These are phyloP conservation scores for Marasmius tenuissimus DNA, from an alignment of 1,284 basidiomycete genomes.

Conservation along the genomic window DNA sequence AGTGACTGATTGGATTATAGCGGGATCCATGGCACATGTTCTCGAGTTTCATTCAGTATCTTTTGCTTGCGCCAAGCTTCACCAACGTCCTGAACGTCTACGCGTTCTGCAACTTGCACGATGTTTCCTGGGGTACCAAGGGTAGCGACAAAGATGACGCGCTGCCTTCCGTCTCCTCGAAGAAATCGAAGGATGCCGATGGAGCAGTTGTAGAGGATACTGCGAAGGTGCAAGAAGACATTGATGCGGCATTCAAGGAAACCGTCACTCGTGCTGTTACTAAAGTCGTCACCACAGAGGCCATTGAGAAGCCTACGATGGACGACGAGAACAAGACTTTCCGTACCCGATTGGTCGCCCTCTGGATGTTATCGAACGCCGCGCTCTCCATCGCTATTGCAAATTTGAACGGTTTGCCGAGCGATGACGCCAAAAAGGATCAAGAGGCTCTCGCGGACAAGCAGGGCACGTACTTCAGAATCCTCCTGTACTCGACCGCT, in stretches of 20 bases:
- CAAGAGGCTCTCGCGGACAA: conserved; percentile 49
- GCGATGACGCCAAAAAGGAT: conserved; percentile 36
- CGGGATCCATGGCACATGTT: conserved; percentile 98
- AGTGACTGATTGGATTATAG: conserved; percentile 36
- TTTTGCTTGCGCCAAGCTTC: conserved; percentile 88
- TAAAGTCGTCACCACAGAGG: conserved; percentile 73
- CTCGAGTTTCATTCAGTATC: conserved; percentile 93
- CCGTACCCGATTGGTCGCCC: conserved; percentile 84
- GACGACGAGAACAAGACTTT: conserved; percentile 95
- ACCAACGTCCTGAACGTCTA: conserved; percentile 96
- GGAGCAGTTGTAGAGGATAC: conserved; percentile 82
- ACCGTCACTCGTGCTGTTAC: conserved; percentile 92
- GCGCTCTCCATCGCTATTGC: conserved; percentile 80
- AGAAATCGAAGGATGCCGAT: conserved; percentile 76
- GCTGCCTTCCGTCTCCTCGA: conserved; percentile 87
- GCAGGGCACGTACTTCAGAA: conserved; percentile 79
- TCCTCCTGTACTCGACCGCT: conserved; percentile 92
- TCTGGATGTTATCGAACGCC: conserved; percentile 88
- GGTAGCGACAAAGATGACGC: conserved; percentile 95
- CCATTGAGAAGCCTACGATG: conserved; percentile 79
- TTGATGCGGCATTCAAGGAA: conserved; percentile 92
- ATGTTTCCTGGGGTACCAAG: conserved; percentile 95
- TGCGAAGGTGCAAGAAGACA: conserved; percentile 79
- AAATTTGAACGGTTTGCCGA: conserved; percentile 79
- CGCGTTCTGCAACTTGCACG: conserved; percentile 94